Evolutionary conservation across 2,329 filamentous ascomycete genomes (phyloP).

Genomic region (Nigrospora oryzae): DNA sequence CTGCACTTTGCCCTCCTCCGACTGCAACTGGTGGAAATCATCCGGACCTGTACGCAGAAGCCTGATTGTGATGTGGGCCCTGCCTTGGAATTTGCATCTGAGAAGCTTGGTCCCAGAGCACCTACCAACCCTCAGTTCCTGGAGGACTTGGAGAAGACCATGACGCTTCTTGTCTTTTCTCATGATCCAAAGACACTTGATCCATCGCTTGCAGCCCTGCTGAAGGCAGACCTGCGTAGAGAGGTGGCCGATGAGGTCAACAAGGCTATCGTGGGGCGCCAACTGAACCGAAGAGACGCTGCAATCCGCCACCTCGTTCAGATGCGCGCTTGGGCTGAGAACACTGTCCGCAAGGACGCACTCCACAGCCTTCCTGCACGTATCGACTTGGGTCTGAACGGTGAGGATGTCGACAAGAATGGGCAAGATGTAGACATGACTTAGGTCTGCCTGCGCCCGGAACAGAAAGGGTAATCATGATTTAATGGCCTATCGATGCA

Average conservation of each 20-base stretch:
- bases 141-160: constrained; percentile 81
- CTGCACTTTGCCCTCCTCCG: constrained; percentile 86
- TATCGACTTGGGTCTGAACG: constrained; percentile 29
- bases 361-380: constrained; percentile 29
- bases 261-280: constrained; percentile 69
- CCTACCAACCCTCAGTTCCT: constrained; percentile 75
- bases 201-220: constrained; percentile 63
- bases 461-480: no score
- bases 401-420: constrained; percentile 11
- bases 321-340: constrained; percentile 79
- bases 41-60: constrained; percentile 62
- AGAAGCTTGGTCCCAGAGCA: constrained; percentile 79
- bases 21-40: constrained; percentile 88
- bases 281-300: constrained; percentile 67
- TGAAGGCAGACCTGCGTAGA: constrained; percentile 72
- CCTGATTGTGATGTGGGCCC: constrained; percentile 65
- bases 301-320: constrained; percentile 75
- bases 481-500: no score
- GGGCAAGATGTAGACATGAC: constrained; percentile 43
- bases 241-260: constrained; percentile 87
- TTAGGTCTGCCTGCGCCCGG: constrained; percentile 15
- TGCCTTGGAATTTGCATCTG: constrained; percentile 79
- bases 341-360: constrained; percentile 36
- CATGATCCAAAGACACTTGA: constrained; percentile 60
- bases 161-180: constrained; percentile 84